phyloP scores from a whole-genome alignment of 805 yeast genomes.

The Millerago galiae region DNA sequence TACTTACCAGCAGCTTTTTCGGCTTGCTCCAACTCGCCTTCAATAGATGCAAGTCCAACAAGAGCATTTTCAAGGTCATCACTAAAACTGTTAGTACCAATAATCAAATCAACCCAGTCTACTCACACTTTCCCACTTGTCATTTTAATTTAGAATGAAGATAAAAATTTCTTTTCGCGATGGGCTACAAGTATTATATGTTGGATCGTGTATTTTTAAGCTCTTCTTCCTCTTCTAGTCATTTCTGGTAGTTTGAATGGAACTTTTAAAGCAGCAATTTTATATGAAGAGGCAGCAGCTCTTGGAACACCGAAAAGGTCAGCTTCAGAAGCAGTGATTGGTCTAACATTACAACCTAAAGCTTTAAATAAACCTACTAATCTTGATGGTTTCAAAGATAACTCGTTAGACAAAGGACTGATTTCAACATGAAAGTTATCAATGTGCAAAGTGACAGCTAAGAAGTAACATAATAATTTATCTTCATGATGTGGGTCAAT shows the following conservation, averaged over 20 bases:
- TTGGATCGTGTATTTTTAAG: background rate
- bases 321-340: slow-evolving; percentile 66
- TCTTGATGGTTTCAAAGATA: slow-evolving; percentile 72
- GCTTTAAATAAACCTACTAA: slow-evolving; percentile 65
- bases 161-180: too few species aligned
- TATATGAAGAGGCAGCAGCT: slow-evolving; percentile 53
- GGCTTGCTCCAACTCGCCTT: slow-evolving; percentile 49
- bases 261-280: slow-evolving; percentile 76
- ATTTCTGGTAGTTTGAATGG: slow-evolving; percentile 88
- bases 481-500: slow-evolving; percentile 89
- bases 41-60: slow-evolving; percentile 49
- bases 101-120: background rate
- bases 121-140: background rate
- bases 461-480: slow-evolving; percentile 71
- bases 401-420: slow-evolving; percentile 77
- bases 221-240: slow-evolving; percentile 52
- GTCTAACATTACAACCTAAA: slow-evolving; percentile 74
- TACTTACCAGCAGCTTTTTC: slow-evolving; percentile 48
- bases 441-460: slow-evolving; percentile 67
- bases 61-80: slow-evolving; percentile 31
- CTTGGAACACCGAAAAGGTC: slow-evolving; percentile 66
- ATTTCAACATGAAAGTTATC: slow-evolving; percentile 71
- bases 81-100: background rate
- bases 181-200: too few species aligned
- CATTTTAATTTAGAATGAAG: background rate